phyloP scores from a whole-genome alignment of 2,329 filamentous ascomycete genomes.

The Calonectria multiphialidica region DNA sequence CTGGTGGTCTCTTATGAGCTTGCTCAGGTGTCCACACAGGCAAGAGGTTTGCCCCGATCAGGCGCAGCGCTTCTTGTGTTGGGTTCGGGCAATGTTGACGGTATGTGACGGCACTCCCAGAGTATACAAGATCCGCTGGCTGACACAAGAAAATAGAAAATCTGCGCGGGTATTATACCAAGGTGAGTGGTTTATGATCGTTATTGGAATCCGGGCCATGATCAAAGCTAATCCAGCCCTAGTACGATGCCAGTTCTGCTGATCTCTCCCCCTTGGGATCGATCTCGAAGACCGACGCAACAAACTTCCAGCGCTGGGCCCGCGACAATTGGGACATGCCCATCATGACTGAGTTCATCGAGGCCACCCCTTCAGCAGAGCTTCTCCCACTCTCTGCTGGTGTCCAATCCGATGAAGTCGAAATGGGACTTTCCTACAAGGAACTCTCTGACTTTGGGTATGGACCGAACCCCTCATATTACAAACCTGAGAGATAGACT shows the following conservation, averaged over 20 bases:
- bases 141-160: constrained; percentile 28
- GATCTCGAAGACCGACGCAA: constrained; percentile 72
- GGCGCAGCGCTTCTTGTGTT: constrained; percentile 38
- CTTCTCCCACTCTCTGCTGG: constrained; percentile 56
- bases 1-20: constrained; percentile 42
- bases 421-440: constrained; percentile 58
- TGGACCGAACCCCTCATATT: neutral
- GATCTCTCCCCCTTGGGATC: constrained; percentile 69
- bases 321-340: constrained; percentile 68
- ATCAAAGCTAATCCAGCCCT: neutral
- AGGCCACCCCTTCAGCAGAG: constrained; percentile 68
- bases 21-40: constrained; percentile 48
- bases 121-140: neutral
- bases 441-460: constrained; percentile 54
- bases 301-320: constrained; percentile 72
- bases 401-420: constrained; percentile 52
- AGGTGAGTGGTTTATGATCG: constrained; percentile 42
- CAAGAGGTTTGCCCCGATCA: constrained; percentile 31
- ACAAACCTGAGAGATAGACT: neutral
- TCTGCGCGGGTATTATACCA: constrained; percentile 68
- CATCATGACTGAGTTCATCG: constrained; percentile 73
- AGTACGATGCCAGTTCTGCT: constrained; percentile 62
- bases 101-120: neutral
- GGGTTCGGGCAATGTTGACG: constrained; percentile 38
- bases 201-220: no score